Percentiles rank a stretch among this genome's conserved stretches.
Evolutionary conservation across 306 rosid species (phyloP).

Genomic region (Cucumis cinereus): DNA sequence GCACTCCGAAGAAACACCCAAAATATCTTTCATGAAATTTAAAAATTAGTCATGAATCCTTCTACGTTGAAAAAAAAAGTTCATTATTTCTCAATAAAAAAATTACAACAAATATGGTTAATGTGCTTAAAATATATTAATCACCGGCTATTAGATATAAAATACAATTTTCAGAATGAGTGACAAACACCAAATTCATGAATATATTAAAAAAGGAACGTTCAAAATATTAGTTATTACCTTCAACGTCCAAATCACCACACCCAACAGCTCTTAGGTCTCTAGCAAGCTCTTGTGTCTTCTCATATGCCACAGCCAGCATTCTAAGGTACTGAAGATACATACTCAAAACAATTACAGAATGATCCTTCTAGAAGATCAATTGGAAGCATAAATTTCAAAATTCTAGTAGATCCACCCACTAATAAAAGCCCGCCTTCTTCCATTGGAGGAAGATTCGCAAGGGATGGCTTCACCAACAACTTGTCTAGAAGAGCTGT

Average conservation of each 20-base stretch:
- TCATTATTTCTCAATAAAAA: neutral
- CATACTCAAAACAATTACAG: slow-evolving; percentile 22
- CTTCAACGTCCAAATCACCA: slow-evolving; percentile 98
- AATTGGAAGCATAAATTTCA: slow-evolving; percentile 2
- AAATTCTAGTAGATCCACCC: slow-evolving; percentile 24
- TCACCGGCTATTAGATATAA: neutral
- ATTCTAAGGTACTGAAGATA: slow-evolving; percentile 83
- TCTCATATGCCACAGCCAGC: slow-evolving; percentile 96
- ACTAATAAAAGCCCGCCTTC: slow-evolving; percentile 97
- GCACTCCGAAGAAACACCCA: neutral
- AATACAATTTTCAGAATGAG: neutral
- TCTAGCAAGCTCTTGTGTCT: slow-evolving; percentile 90
- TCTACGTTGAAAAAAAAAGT: neutral
- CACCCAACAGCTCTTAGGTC: slow-evolving; percentile 88
- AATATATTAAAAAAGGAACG: neutral
- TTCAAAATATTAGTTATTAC: slow-evolving; percentile 25
- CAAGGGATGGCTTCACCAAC: slow-evolving; percentile 83
- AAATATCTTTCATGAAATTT: neutral
- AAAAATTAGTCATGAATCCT: neutral
- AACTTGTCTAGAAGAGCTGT: slow-evolving; percentile 82
- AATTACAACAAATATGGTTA: neutral
- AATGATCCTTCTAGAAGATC: slow-evolving; percentile 6
- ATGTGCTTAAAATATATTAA: neutral
- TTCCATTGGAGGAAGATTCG: slow-evolving; percentile 75
- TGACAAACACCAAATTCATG: neutral